Base-by-base conservation (phyloP, 306 rosid genomes). In the Vigna angularis region DNA sequence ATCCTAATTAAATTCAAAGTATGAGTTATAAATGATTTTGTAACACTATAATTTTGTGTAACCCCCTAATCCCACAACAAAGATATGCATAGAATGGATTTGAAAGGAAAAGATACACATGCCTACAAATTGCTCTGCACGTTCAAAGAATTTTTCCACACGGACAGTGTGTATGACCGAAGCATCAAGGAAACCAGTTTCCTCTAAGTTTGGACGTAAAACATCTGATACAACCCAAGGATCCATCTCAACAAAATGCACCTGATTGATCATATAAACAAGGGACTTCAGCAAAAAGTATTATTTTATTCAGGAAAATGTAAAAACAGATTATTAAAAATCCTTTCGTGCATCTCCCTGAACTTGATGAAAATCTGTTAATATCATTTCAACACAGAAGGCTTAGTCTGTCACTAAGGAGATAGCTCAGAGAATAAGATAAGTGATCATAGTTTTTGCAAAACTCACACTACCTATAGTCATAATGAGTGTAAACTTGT, bases 171-270 rank as follows among this genome's bases (percentile, higher is more conserved):
- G 98, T 74, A 95, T 91, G 77, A 95, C 80, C 52, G 98, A 95
- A 24, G 26, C 87, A 84, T 93, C 96, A 58, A 91, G 87, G 85
- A 93, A 95, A 72, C 95, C 94, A 56, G 99, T 95, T 86, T 75
- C 87, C 82, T 91, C 90, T 83, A 95, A 86, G 80, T 95, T 93
- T 56, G 96, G 97, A 55, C 86, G 87, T 70, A 95, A 82, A 74
- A 95, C 96, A 77, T 93, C 87, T 22, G 99, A 87, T 59, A 95
- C 81, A 50, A 95, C 97, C 99, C 99, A 95, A 61, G 98, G 98
- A 86, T 91, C 99, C 98, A 93, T 93, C 88, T 95, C 99, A 62
- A 95, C 91, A 83, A 95, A 95, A 79, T 95, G 99, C 55, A 88
- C 99, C 98, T 95, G 79, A 59, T 78, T 26, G 65, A 80, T 47